A percentile compares a stretch with the other conserved stretches of the same genome.
phyloP scores from a whole-genome alignment of 2,329 filamentous ascomycete species.

The Fusarium xylarioides region DNA sequence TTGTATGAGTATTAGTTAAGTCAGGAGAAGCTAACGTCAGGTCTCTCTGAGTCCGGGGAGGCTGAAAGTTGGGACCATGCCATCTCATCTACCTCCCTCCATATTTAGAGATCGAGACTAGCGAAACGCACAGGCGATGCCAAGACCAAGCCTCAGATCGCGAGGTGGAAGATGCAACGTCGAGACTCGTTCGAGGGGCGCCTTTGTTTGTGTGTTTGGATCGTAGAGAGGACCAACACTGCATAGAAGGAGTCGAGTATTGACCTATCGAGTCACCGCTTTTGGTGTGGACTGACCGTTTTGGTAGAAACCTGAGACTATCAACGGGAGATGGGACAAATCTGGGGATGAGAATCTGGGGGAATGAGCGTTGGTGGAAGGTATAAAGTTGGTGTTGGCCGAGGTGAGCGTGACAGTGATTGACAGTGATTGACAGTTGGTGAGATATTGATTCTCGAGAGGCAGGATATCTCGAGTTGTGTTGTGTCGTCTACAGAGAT shows the following conservation, averaged over 20 bases:
- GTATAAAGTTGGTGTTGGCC: not conserved
- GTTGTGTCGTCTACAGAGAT: not conserved
- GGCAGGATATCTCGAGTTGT: not conserved
- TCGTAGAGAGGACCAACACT: not conserved
- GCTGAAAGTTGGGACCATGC: not conserved
- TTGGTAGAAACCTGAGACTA: not conserved
- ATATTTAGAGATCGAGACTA: not conserved
- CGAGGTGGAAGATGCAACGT: not conserved
- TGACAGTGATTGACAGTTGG: not conserved
- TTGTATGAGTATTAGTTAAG: not conserved
- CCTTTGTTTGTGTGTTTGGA: not conserved
- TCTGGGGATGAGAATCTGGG: not conserved
- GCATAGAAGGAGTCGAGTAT: not conserved
- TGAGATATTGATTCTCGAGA: not conserved
- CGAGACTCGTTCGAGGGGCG: not conserved
- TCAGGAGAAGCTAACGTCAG: not conserved
- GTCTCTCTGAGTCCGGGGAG: not conserved
- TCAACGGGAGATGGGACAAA: not conserved
- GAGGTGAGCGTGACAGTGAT: not conserved
- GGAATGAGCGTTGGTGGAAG: not conserved
- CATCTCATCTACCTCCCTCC: not conserved
- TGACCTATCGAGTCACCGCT: not conserved
- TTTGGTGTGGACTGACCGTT: not conserved
- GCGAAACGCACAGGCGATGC: not conserved
- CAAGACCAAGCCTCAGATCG: not conserved